Conservation (phyloP, 768 basidiomycete species). For the Coprinopsis strossmayeri region DNA sequence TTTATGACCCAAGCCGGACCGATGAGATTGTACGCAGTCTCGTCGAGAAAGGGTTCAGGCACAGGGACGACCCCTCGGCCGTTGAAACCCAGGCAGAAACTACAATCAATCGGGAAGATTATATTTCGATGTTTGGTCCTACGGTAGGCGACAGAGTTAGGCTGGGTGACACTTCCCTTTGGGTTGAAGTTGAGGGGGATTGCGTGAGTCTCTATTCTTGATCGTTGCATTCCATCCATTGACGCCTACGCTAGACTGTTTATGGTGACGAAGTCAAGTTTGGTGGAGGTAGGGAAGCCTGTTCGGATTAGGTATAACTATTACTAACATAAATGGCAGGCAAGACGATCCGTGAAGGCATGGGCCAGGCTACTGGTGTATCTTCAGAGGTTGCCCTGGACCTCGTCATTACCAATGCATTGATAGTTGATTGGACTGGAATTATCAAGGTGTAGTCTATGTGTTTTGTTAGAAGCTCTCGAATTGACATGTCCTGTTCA, state of each 20-base stretch:
- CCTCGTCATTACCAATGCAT: constrained; percentile 90
- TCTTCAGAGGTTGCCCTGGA: constrained; percentile 69
- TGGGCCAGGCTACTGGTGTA: constrained; percentile 85
- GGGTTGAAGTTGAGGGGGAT: constrained; percentile 90
- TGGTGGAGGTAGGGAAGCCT: constrained; percentile 64
- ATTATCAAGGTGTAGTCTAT: constrained; percentile 72
- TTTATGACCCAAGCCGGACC: constrained; percentile 35
- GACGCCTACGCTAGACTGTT: constrained; percentile 36
- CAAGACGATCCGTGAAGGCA: constrained; percentile 92
- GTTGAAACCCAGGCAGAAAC: constrained; percentile 44
- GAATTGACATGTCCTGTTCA: constrained; percentile 21
- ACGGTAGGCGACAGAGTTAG: constrained; percentile 86
- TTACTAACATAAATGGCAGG: constrained; percentile 37
- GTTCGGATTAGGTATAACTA: background rate
- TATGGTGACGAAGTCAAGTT: constrained; percentile 99
- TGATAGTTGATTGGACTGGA: constrained; percentile 92
- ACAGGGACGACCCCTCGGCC: constrained; percentile 62
- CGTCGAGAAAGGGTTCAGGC: constrained; percentile 60
- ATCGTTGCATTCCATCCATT: background rate
- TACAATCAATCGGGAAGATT: constrained; percentile 60
- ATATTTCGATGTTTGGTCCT: constrained; percentile 94
- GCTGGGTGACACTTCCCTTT: constrained; percentile 84
- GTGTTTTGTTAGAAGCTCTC: background rate
- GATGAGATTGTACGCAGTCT: constrained; percentile 43
- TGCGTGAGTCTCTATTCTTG: constrained; percentile 34